A percentile compares a stretch with the other conserved stretches of the same genome.
Evolutionary conservation across 2,329 filamentous ascomycete species (phyloP).

Genomic region (Rhexocercosporidium sp.): DNA sequence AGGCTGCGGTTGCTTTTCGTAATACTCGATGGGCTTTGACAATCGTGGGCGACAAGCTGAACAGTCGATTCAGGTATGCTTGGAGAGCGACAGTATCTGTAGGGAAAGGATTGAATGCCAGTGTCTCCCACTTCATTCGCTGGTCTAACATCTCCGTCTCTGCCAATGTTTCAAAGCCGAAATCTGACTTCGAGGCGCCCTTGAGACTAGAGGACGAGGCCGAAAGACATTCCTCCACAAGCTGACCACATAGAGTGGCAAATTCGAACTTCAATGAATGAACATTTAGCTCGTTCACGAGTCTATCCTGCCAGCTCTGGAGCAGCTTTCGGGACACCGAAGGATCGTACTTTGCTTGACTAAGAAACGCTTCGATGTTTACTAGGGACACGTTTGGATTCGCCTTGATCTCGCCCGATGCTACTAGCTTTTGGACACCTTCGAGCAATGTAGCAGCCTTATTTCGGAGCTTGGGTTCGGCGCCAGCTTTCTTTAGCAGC

Average conservation of each 20-base stretch:
- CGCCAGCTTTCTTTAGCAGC: slow-evolving; percentile 43
- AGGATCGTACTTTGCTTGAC: slow-evolving; percentile 56
- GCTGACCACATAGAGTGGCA: slow-evolving; percentile 57
- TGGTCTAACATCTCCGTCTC: slow-evolving; percentile 59
- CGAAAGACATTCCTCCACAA: slow-evolving; percentile 59
- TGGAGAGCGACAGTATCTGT: slow-evolving; percentile 52
- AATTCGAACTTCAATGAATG: slow-evolving; percentile 58
- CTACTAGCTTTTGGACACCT: not conserved
- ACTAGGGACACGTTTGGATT: slow-evolving; percentile 18
- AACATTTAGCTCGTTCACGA: slow-evolving; percentile 52
- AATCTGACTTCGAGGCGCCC: slow-evolving; percentile 40
- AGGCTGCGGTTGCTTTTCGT: slow-evolving; percentile 44
- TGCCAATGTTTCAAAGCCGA: slow-evolving; percentile 53
- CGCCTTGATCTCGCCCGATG: not conserved
- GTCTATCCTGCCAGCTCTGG: slow-evolving; percentile 50
- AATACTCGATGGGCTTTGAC: slow-evolving; percentile 49
- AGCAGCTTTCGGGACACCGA: slow-evolving; percentile 55
- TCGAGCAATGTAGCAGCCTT: slow-evolving; percentile 45
- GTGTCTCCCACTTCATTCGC: slow-evolving; percentile 57
- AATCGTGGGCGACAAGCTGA: slow-evolving; percentile 47
- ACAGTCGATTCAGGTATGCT: slow-evolving; percentile 56
- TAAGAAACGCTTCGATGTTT: slow-evolving; percentile 55
- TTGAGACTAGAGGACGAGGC: slow-evolving; percentile 23
- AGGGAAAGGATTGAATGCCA: slow-evolving; percentile 54
- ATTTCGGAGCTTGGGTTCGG: slow-evolving; percentile 39